Percentiles rank a stretch among this genome's conserved stretches.
phyloP scores from a whole-genome alignment of 495 filamentous ascomycete genomes.

The Staphylotrichum longicolle region DNA sequence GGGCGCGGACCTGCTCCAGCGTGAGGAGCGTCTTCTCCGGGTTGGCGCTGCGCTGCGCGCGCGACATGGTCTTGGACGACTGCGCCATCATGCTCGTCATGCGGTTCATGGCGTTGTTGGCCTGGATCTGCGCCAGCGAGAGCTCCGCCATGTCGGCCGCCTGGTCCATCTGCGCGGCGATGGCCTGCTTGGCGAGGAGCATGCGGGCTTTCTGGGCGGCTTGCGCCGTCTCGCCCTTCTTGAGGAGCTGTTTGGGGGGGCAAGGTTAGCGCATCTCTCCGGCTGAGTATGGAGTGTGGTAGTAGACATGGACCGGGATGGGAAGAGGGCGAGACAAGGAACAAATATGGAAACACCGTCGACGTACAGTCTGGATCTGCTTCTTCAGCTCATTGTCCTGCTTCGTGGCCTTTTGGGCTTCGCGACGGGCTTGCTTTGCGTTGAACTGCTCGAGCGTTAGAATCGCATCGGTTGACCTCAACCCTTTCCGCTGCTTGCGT shows the following conservation, averaged over 20 bases:
- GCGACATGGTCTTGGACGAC: constrained; percentile 48
- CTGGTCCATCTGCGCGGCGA: constrained; percentile 53
- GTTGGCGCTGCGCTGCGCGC: constrained; percentile 77
- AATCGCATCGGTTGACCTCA: no score
- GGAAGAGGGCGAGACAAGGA: not conserved
- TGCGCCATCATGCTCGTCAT: constrained; percentile 55
- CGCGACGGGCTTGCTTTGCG: constrained; percentile 76
- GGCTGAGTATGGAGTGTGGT: no score
- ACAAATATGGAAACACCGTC: not conserved
- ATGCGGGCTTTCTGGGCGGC: constrained; percentile 78
- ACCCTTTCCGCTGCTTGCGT: no score
- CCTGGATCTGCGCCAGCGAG: constrained; percentile 51
- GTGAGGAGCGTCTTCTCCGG: constrained; percentile 60
- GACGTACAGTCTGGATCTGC: constrained; percentile 71
- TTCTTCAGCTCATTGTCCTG: constrained; percentile 78
- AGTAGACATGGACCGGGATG: not conserved
- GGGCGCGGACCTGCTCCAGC: constrained; percentile 78
- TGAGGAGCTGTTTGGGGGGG: constrained; percentile 55
- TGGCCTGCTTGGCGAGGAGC: constrained; percentile 53
- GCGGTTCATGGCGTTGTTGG: constrained; percentile 55
- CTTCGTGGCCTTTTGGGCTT: constrained; percentile 77
- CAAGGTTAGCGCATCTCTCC: not conserved
- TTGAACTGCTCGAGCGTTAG: constrained; percentile 59
- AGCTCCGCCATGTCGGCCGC: constrained; percentile 56
- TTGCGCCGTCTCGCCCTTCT: constrained; percentile 69